A percentile compares a stretch with the other conserved stretches of the same genome.
These are phyloP conservation scores for Pachysolen tannophilus DNA, from an alignment of 805 yeast genomes.

Conservation along the genomic window DNA sequence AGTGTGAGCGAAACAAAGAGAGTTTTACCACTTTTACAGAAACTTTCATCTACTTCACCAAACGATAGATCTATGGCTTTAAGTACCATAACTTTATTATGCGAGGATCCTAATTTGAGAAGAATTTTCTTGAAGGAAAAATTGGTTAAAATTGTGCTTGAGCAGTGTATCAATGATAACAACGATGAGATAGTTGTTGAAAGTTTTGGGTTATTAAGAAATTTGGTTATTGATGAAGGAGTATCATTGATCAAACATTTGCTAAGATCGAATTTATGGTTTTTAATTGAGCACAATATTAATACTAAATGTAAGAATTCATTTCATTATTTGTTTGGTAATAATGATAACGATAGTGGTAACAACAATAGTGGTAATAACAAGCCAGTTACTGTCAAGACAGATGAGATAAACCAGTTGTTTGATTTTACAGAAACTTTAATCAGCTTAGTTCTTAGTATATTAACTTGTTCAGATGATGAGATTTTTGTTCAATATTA, in stretches of 20 bases:
- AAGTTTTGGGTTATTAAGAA: constrained; percentile 73
- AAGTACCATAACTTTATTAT: constrained; percentile 59
- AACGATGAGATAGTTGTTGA: constrained; percentile 75
- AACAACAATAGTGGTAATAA: constrained; percentile 10
- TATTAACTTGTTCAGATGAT: constrained; percentile 55
- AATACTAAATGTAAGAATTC: constrained; percentile 38
- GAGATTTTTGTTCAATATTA: constrained; percentile 33
- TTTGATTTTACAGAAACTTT: constrained; percentile 69
- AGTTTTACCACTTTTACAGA: constrained; percentile 59
- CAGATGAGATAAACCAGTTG: constrained; percentile 39
- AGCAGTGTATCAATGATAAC: constrained; percentile 56
- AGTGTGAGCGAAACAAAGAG: constrained; percentile 27
- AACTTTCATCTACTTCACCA: constrained; percentile 52
- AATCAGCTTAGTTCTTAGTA: constrained; percentile 57
- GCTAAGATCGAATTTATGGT: constrained; percentile 78
- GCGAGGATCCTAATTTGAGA: constrained; percentile 63
- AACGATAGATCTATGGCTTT: constrained; percentile 76
- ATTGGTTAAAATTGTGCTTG: constrained; percentile 54
- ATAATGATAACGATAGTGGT: constrained; percentile 8
- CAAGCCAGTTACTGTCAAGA: constrained; percentile 19
- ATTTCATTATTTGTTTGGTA: constrained; percentile 29
- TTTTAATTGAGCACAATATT: constrained; percentile 43
- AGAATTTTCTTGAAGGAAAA: constrained; percentile 61
- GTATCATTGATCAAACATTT: constrained; percentile 67
- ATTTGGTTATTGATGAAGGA: constrained; percentile 79